These are phyloP conservation scores for Gloeopeniophorella convolvens DNA, from an alignment of 768 basidiomycete genomes.

Conservation along the genomic window DNA sequence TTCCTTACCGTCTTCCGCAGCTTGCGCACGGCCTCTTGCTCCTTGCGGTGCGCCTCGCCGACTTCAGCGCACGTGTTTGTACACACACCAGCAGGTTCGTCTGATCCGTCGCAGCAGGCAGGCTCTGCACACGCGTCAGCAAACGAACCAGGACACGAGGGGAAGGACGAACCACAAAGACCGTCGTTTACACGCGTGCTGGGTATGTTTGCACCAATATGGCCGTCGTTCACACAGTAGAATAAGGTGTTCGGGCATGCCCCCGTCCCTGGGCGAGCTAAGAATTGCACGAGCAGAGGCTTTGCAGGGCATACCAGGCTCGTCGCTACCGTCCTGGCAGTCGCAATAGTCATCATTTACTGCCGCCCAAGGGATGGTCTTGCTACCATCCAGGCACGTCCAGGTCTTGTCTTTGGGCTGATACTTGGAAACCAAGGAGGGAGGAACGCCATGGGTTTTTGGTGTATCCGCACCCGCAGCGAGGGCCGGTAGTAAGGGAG, in stretches of 20 bases:
- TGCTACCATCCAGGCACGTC: constrained; percentile 77
- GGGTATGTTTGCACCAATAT: constrained; percentile 73
- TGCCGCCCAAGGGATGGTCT: constrained; percentile 68
- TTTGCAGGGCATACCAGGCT: constrained; percentile 57
- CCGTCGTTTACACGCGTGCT: constrained; percentile 88
- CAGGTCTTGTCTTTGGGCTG: constrained; percentile 44
- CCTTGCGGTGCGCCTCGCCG: constrained; percentile 62
- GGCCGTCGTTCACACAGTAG: constrained; percentile 84
- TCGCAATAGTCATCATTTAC: constrained; percentile 96
- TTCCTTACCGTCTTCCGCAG: constrained; percentile 66
- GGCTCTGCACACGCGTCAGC: constrained; percentile 47
- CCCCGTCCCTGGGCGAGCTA: constrained; percentile 55
- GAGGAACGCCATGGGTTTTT: constrained; percentile 53
- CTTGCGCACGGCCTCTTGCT: constrained; percentile 68
- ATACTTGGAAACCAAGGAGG: constrained; percentile 51
- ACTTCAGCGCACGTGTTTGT: constrained; percentile 68
- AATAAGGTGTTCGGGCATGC: constrained; percentile 74
- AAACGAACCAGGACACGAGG: background rate
- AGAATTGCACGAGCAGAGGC: background rate
- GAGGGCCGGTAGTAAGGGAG: background rate
- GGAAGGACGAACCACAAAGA: constrained; percentile 66
- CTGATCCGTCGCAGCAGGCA: constrained; percentile 94
- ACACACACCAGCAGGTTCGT: constrained; percentile 81
- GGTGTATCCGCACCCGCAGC: constrained; percentile 24
- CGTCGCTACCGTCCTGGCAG: constrained; percentile 91